Conservation (phyloP, 108 stramenopile genomes). For the Aurantiochytrium sp. region DNA sequence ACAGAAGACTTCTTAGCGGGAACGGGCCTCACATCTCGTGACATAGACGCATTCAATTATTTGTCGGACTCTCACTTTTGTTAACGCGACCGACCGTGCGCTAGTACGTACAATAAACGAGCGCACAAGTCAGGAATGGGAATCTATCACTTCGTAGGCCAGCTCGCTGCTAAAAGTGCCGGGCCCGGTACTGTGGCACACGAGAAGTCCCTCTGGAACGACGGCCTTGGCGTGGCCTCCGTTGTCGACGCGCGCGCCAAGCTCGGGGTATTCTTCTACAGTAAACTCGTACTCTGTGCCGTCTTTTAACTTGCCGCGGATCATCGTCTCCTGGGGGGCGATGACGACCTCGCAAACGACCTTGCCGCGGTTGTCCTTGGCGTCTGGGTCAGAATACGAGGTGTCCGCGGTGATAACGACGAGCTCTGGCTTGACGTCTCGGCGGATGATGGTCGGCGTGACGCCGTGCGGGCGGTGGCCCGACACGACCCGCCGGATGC, state of each 20-base stretch:
- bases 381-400: not conserved
- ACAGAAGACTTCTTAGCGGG: no score
- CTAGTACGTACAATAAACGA: no score
- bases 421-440: not conserved
- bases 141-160: not conserved
- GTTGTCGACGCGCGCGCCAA: not conserved
- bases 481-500: not conserved
- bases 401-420: slow-evolving; percentile 11
- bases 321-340: not conserved
- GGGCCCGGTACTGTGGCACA: not conserved
- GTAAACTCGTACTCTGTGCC: not conserved
- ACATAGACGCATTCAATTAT: no score
- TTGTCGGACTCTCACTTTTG: no score
- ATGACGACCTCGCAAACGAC: not conserved
- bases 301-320: not conserved
- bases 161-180: not conserved
- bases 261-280: not conserved
- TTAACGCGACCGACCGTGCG: no score
- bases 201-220: not conserved
- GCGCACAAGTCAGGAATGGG: no score
- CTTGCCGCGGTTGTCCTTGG: not conserved
- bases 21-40: no score
- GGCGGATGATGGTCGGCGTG: not conserved
- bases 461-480: slow-evolving; percentile 5
- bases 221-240: not conserved